phyloP scores from a whole-genome alignment of 305 asterid species.

The Rubia peregrina region DNA sequence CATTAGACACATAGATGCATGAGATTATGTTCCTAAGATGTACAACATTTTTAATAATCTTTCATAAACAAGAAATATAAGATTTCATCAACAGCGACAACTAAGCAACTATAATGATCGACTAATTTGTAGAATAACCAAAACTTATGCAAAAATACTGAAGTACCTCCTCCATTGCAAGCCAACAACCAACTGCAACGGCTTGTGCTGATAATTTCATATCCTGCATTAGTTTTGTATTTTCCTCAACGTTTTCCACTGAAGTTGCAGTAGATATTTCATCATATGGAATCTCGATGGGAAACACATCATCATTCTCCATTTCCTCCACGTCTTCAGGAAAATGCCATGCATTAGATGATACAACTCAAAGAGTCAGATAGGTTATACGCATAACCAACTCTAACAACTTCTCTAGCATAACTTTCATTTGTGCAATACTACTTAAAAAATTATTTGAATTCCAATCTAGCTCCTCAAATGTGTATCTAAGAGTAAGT shows the following conservation, averaged over 20 bases:
- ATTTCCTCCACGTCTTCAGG: conserved; percentile 83
- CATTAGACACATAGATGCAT: conserved; percentile 16
- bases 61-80: conserved; percentile 6
- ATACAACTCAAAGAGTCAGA: conserved; percentile 93
- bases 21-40: conserved; percentile 9
- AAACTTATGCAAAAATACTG: conserved; percentile 1
- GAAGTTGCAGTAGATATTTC: conserved; percentile 32
- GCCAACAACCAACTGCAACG: conserved; percentile 99
- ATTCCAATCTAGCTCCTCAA: conserved; percentile 93
- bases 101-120: background rate
- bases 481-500: conserved; percentile 85
- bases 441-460: conserved; percentile 37
- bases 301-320: conserved; percentile 47
- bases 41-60: too few species aligned
- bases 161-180: conserved; percentile 96
- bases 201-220: conserved; percentile 57
- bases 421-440: conserved; percentile 47
- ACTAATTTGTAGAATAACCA: background rate
- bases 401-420: conserved; percentile 65
- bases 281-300: conserved; percentile 37
- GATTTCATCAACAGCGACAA: background rate
- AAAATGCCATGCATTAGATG: conserved; percentile 83
- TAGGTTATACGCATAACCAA: conserved; percentile 80
- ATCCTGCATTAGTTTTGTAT: conserved; percentile 32
- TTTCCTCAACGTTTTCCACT: conserved; percentile 34